Conservation (phyloP, 2,329 filamentous ascomycete species). For the Keithomyces neogunnii region DNA sequence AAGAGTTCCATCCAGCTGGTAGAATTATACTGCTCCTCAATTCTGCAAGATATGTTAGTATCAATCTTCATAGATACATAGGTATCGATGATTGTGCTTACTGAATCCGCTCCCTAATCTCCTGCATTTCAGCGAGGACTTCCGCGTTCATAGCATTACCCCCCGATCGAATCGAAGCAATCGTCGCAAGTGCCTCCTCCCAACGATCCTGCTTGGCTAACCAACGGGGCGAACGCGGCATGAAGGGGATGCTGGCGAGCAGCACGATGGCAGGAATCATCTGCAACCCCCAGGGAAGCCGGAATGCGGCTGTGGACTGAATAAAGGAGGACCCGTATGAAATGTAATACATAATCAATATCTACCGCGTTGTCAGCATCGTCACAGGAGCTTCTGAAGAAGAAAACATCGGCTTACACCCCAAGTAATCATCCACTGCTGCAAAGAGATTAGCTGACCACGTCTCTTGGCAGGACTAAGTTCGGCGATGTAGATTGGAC, state of each 20-base stretch:
- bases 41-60: neutral
- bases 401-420: conserved; percentile 19
- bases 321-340: conserved; percentile 53
- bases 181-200: conserved; percentile 38
- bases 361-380: conserved; percentile 17
- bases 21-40: conserved; percentile 7
- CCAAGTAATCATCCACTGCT: conserved; percentile 36
- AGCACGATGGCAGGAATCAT: conserved; percentile 50
- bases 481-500: conserved; percentile 56
- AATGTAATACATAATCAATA: conserved; percentile 61
- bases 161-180: conserved; percentile 46
- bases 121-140: conserved; percentile 46
- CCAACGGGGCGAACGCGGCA: conserved; percentile 54
- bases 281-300: conserved; percentile 55
- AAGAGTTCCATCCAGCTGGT: conserved; percentile 27
- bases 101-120: conserved; percentile 29
- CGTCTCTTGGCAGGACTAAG: conserved; percentile 34
- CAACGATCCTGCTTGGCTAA: conserved; percentile 51
- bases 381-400: conserved; percentile 4
- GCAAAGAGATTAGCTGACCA: conserved; percentile 57
- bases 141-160: conserved; percentile 43
- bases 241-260: conserved; percentile 45
- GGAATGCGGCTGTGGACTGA: conserved; percentile 45
- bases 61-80: neutral
- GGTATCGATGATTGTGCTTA: conserved; percentile 7